These are phyloP conservation scores for Picocystis salinarum DNA, from an alignment of 139 green algal species.

Conservation along the genomic window DNA sequence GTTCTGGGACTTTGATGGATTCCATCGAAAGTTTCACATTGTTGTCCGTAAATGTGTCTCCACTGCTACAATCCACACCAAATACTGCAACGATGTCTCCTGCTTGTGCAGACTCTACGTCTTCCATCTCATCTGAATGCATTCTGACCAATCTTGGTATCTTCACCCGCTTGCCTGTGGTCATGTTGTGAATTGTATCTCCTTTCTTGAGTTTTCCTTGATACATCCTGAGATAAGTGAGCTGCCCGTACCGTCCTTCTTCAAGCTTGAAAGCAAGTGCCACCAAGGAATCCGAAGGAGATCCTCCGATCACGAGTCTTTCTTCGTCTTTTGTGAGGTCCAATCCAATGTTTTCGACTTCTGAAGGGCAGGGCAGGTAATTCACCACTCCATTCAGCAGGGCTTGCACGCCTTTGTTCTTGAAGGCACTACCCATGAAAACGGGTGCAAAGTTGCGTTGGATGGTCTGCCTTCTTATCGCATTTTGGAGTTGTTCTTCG, in stretches of 20 bases:
- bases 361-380: constrained; percentile 75
- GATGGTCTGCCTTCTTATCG: constrained; percentile 45
- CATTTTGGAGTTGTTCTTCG: constrained; percentile 36
- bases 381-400: constrained; percentile 72
- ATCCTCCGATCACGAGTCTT: constrained; percentile 23
- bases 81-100: constrained; percentile 98
- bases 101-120: constrained; percentile 7
- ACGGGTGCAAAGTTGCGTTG: constrained; percentile 48
- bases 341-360: constrained; percentile 51
- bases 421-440: constrained; percentile 89
- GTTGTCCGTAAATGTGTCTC: constrained; percentile 90
- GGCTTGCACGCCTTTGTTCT: constrained; percentile 64
- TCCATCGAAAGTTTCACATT: constrained; percentile 57
- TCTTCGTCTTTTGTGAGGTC: constrained; percentile 45
- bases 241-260: constrained; percentile 89
- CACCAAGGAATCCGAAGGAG: constrained; percentile 32
- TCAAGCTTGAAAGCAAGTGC: constrained; percentile 96
- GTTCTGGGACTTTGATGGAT: constrained; percentile 83
- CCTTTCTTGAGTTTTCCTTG: constrained; percentile 58
- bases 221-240: constrained; percentile 96
- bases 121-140: constrained; percentile 76
- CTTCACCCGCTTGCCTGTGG: constrained; percentile 52
- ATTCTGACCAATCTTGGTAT: constrained; percentile 81
- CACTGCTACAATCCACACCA: constrained; percentile 88
- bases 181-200: constrained; percentile 56